Base-by-base conservation (phyloP, 202 grass and related monocot species). In the Eragrostis tef region DNA sequence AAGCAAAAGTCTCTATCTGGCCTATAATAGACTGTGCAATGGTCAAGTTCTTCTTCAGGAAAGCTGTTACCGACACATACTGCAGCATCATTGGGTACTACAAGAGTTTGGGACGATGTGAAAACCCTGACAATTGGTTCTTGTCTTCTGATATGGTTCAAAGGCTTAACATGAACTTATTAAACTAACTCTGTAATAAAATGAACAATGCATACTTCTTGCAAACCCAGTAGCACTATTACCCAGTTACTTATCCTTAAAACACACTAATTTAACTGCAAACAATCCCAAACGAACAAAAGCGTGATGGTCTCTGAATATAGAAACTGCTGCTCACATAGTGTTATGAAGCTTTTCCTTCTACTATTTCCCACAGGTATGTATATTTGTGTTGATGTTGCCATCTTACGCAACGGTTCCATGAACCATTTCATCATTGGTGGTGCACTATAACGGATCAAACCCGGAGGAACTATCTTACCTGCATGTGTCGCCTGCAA, bases 391-490 rank as follows among this genome's bases (percentile, higher is more conserved):
- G 43, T 36, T 12, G 0, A 57, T 59, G 50, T n/a, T 81, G 72
- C 64, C 70, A 48, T 74, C 78, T 87, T 70, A 92, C 75, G 84
- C 22, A 85, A 71, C 9, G 57, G 83, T 87, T 24, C 39, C 73
- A 81, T 86, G 75, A 85, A 31, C 77, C 46, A 74, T 86, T 81
- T 83, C 73, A 72, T 85, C 85, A 86, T 44, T 64, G 53, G 31
- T 45, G 41, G 48, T 67, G 49, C 4, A 58, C 42, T 21, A 36
- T 49, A 68, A 64, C 45, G 45, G 21, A 82, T 62, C 46, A 82
- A 81, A 63, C 72, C 17, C 64, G n/a, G 70, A 57, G 51, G 43
- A 73, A 78, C 66, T 48, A 39, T 44, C 71, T 41, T 15, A 42
- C 52, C 13, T 54, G 9, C 67, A 54, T 79, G 36, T 64, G 34